These are phyloP conservation scores for Hygrocybe coccinea DNA, from an alignment of 768 basidiomycete genomes.

Conservation along the genomic window DNA sequence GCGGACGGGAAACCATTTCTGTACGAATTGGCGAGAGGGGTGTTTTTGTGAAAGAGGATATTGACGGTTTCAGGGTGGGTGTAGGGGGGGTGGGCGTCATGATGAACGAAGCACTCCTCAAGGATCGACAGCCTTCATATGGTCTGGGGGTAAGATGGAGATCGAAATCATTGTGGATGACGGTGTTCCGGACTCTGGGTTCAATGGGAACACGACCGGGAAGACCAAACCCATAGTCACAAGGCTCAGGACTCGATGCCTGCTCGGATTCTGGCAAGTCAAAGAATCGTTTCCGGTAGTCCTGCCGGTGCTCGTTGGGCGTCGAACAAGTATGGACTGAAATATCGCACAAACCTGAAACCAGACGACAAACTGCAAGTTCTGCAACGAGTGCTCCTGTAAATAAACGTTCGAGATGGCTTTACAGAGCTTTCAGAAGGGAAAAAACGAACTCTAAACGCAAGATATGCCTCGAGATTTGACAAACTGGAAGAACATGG, in stretches of 20 bases:
- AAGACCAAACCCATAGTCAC: slow-evolving; percentile 10
- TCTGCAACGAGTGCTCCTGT: slow-evolving; percentile 30
- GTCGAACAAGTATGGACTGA: not conserved
- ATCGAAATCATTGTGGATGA: not conserved
- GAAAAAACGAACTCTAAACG: slow-evolving; percentile 22
- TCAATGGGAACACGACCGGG: not conserved
- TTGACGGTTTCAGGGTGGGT: not conserved
- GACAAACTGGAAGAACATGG: slow-evolving; percentile 22
- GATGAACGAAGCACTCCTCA: not conserved
- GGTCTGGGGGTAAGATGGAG: not conserved
- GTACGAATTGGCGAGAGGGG: not conserved
- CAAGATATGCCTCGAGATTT: slow-evolving; percentile 25
- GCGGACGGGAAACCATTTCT: not conserved
- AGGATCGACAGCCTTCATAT: not conserved
- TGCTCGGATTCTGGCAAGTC: slow-evolving; percentile 19
- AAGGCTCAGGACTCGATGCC: slow-evolving; percentile 23
- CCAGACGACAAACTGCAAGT: slow-evolving; percentile 36
- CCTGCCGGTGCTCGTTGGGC: slow-evolving; percentile 16
- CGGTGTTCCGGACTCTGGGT: not conserved
- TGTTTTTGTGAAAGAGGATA: not conserved
- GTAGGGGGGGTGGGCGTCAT: not conserved
- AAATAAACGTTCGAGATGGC: slow-evolving; percentile 9
- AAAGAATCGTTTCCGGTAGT: slow-evolving; percentile 34
- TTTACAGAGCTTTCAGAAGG: slow-evolving; percentile 22
- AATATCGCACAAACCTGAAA: slow-evolving; percentile 21